Base-by-base conservation (phyloP, 257 asterid genomes). In the Solanum neorickii region DNA sequence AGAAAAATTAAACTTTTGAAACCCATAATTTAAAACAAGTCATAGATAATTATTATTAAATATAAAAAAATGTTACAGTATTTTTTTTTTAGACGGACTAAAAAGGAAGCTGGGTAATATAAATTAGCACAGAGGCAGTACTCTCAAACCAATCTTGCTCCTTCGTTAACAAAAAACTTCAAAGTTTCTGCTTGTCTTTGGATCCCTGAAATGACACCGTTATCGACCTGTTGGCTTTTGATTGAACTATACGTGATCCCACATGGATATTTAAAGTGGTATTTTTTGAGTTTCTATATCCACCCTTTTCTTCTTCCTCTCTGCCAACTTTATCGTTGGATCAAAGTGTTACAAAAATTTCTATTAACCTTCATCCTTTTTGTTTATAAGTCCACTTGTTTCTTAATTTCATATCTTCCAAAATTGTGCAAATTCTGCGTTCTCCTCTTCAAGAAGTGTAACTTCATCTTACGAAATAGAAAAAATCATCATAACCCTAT, bases 311-410 rank as follows among this genome's bases (percentile, higher is more conserved):
- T 94, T 46, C 93, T 91, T 46, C 25, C 83, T 23, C 83, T 91
- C 23, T 92, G 88, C 86, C 95, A 92, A 88, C 49, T 92, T 82
- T 85, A 89, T 86, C 88, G 92, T 12, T 92, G 94, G 94, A 62
- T 92, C 23, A 92, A 74, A 29, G 7, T 56, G 47, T 68, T 92
- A 37, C 70, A 56, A 12, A 72, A 20, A 5, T 88, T 77, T n/a
- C 86, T 85, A 16, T 56, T 86, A 15, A 35, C 74, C 78, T 12
- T 73, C 39, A n/a, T 89, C 18, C 47, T 84, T 49, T 77, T 78
- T 39, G 87, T 90, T 75, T 83, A 59, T 27, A 76, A 35, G 83
- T 82, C 84, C 56, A 70, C 59, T 86, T 59, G 44, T 82, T 84
- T 41, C 29, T 12, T 86, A 21, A 27, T 68, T 82, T 60, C 87